phyloP scores from a whole-genome alignment of 306 rosid species.

The Astragalus membranaceus region DNA sequence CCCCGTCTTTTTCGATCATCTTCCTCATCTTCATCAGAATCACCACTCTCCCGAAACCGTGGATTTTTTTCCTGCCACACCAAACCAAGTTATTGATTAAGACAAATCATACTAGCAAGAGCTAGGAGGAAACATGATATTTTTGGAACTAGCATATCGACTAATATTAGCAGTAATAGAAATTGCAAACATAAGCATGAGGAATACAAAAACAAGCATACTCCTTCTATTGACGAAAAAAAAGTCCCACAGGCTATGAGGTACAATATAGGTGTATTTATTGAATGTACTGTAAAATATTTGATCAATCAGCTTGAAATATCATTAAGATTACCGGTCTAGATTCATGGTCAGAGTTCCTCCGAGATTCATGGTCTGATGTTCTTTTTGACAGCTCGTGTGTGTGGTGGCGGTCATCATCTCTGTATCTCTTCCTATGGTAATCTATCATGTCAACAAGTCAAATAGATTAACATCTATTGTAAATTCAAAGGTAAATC shows the following conservation, averaged over 20 bases:
- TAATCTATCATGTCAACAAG: slow-evolving; percentile 43
- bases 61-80: slow-evolving; percentile 86
- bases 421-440: slow-evolving; percentile 65
- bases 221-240: slow-evolving; percentile 1
- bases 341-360: slow-evolving; percentile 68
- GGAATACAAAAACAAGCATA: background rate
- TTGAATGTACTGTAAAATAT: no score
- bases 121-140: background rate
- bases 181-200: background rate
- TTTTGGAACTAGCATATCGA: background rate
- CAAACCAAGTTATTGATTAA: slow-evolving; percentile 3
- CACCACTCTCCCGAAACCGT: slow-evolving; percentile 95
- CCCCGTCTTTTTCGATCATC: slow-evolving; percentile 60
- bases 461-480: background rate
- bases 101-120: background rate
- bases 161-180: background rate
- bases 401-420: slow-evolving; percentile 71
- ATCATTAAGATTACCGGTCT: slow-evolving; percentile 54
- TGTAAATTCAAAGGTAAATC: background rate
- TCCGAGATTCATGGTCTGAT: slow-evolving; percentile 67
- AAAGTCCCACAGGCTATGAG: background rate
- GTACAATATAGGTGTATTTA: background rate
- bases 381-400: slow-evolving; percentile 59
- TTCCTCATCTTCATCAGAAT: slow-evolving; percentile 92
- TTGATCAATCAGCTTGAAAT: slow-evolving; percentile 7